Base-by-base conservation (phyloP, 768 basidiomycete species). In the Amyloporia xantha region DNA sequence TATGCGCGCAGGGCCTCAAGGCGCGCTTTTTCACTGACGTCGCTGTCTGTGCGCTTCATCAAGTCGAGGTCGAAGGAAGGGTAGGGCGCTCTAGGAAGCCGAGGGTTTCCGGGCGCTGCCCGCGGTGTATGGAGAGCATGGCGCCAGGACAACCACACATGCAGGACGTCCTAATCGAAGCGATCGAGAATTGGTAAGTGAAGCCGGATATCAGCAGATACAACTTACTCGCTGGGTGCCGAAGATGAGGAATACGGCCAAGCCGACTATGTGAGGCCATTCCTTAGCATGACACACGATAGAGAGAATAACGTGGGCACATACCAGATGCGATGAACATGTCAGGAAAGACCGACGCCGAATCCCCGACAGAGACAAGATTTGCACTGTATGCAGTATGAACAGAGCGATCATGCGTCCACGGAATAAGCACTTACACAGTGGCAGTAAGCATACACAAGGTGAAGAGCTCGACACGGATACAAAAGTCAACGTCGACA, bases 251-350 rank as follows among this genome's bases (percentile, higher is more conserved):
- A 61, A 63, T 21, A 61, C 41, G 3, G 51, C 54, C 33, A 60
- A 46, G 5, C 62, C 62, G 20, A 60, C 64, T 64, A 12, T 11
- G 20, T 15, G 30, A 33, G 30, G 15, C 30, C 9, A 25, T 13
- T 5, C 5, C 37, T 4, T 19, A 23, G 10, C 3, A 7, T 46
- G 11, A 28, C 27, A 13, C 11, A 20, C 13, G 35, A 36, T 21
- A 20, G 20, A 26, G 33, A 53, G 40, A 43, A 9, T 43, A 13
- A 9, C n/a, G n/a, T n/a, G n/a, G n/a, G 25, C 25, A 33, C 47
- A 10, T 37, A 64, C 59, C 51, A n/a, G 61, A 61, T 11, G 64
- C 62, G 2, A 57, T 52, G 24, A 58, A 57, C 49, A 63, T 55
- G 41, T 63, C 61, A 3, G 62, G 61, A 5, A 59, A 35, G 17